A percentile compares a stretch with the other conserved stretches of the same genome.
Evolutionary conservation across 495 filamentous ascomycete species (phyloP).

Genomic region (Durotheca rogersii): DNA sequence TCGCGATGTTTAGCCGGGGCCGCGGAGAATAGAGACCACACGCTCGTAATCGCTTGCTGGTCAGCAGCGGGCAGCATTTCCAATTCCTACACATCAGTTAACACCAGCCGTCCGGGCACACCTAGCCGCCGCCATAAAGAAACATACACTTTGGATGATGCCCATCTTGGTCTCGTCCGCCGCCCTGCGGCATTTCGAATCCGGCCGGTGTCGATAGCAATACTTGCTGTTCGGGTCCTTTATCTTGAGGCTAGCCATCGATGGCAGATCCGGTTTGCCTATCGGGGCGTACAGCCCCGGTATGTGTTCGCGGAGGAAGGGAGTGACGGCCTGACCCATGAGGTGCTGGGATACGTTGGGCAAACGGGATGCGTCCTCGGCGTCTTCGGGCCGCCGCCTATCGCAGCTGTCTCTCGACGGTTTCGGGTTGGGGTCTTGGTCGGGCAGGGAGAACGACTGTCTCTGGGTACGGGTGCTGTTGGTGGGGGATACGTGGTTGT

Average conservation of each 20-base stretch:
- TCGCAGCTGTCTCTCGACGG: conserved; percentile 44
- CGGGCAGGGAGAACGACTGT: conserved; percentile 14
- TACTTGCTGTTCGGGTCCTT: conserved; percentile 78
- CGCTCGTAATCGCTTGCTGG: conserved; percentile 90
- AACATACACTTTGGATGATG: conserved; percentile 76
- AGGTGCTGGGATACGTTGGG: conserved; percentile 50
- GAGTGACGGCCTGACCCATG: conserved; percentile 63
- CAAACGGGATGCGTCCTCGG: conserved; percentile 37
- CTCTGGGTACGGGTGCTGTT: conserved; percentile 15
- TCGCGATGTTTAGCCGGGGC: conserved; percentile 90
- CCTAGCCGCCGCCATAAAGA: not conserved
- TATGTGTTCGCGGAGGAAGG: conserved; percentile 84
- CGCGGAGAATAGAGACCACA: conserved; percentile 97
- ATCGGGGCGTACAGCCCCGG: conserved; percentile 77
- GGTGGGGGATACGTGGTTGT: conserved; percentile 12
- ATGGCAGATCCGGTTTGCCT: conserved; percentile 46
- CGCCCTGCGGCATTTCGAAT: conserved; percentile 87
- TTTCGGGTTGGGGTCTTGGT: conserved; percentile 25
- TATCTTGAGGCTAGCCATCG: conserved; percentile 40
- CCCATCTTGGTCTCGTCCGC: conserved; percentile 96
- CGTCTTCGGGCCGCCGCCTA: conserved; percentile 43
- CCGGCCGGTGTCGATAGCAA: conserved; percentile 93
- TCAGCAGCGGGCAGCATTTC: conserved; percentile 77
- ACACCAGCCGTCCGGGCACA: not conserved
- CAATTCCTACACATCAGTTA: conserved; percentile 59